Conservation (phyloP, 441 rosid genomes). For the Bocquillonia castaneifolia region DNA sequence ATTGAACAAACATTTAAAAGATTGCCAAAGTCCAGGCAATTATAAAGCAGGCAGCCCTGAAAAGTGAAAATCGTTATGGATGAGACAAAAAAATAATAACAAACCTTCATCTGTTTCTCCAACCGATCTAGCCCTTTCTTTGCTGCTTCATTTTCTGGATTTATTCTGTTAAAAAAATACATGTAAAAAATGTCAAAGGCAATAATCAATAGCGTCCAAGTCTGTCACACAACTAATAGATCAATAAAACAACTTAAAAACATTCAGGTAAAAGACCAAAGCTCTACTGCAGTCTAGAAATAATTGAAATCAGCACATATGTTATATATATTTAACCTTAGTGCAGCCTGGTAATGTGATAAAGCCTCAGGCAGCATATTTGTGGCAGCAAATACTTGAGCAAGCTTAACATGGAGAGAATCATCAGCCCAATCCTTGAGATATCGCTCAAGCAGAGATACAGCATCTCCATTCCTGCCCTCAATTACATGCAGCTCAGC, state of each 20-base stretch:
- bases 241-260: conserved; percentile 1
- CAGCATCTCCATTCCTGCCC: conserved; percentile 92
- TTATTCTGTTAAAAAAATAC: conserved; percentile 54
- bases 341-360: conserved; percentile 85
- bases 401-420: conserved; percentile 91
- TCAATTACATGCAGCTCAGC: conserved; percentile 90
- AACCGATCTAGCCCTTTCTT: conserved; percentile 89
- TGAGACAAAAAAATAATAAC: not conserved
- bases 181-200: conserved; percentile 2
- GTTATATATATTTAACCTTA: conserved; percentile 44
- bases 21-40: not conserved
- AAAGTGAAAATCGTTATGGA: not conserved
- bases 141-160: conserved; percentile 87
- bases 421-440: conserved; percentile 98
- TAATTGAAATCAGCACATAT: conserved; percentile 14
- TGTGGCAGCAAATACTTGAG: conserved; percentile 90
- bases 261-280: not conserved
- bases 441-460: conserved; percentile 82
- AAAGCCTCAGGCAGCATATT: conserved; percentile 79
- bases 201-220: not conserved
- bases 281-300: not conserved
- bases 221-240: not conserved
- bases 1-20: not conserved
- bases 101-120: conserved; percentile 98
- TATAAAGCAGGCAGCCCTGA: not conserved